Conservation (phyloP, 495 filamentous ascomycete genomes). For the Daldinia decipiens region DNA sequence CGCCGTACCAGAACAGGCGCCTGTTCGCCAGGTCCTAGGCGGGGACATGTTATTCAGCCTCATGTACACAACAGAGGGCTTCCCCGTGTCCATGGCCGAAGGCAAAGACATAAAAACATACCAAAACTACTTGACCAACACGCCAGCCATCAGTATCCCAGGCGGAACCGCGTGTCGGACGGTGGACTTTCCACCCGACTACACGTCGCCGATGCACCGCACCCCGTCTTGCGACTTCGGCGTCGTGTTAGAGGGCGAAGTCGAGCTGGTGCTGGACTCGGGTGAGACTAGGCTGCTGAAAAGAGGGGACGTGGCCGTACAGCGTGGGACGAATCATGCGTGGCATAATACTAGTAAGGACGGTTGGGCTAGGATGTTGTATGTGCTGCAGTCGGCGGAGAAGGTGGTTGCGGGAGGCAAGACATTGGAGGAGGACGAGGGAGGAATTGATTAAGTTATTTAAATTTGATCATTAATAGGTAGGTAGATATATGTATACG, state of each 20-base stretch:
- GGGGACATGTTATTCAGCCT: conserved; percentile 1
- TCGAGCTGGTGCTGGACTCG: conserved; percentile 66
- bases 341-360: conserved; percentile 67
- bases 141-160: not conserved
- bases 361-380: conserved; percentile 66
- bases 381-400: conserved; percentile 59
- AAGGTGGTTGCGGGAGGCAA: conserved; percentile 54
- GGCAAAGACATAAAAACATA: conserved; percentile 1
- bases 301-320: conserved; percentile 65
- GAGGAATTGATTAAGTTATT: not conserved
- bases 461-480: not conserved
- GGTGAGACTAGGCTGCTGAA: conserved; percentile 61
- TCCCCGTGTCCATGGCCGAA: not conserved
- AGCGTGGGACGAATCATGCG: conserved; percentile 68
- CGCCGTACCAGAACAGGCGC: not conserved
- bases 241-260: conserved; percentile 70
- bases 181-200: not conserved
- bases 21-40: not conserved
- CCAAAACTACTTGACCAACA: not conserved
- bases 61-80: not conserved
- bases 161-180: not conserved
- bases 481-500: not conserved
- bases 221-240: conserved; percentile 74
- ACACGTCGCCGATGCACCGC: conserved; percentile 56
- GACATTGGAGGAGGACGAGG: conserved; percentile 21